These are phyloP conservation scores for Chlorella sp. DNA, from an alignment of 139 green algal genomes.

Conservation along the genomic window DNA sequence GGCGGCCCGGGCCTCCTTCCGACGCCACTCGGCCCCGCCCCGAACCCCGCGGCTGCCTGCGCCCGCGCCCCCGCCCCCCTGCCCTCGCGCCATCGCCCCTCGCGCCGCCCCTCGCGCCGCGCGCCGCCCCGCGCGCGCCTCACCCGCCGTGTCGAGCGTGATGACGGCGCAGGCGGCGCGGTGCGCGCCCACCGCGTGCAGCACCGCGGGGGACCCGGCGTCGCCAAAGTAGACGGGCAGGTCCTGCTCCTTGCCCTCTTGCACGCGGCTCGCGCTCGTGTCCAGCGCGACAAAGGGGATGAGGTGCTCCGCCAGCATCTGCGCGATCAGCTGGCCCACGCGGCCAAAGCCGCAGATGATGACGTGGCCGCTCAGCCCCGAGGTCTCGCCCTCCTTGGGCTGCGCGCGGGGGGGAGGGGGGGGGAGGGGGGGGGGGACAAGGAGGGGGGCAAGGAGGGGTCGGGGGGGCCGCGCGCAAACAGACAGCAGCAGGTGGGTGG, in stretches of 20 bases:
- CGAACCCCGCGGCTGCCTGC: no score
- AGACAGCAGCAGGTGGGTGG: background rate
- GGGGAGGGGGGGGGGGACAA: background rate
- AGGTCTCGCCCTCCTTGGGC: constrained; percentile 74
- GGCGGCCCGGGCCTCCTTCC: no score
- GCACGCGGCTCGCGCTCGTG: constrained; percentile 71
- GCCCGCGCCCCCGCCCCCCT: no score
- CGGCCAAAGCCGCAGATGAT: constrained; percentile 95
- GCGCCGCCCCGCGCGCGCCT: no score
- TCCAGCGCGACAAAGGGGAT: constrained; percentile 99
- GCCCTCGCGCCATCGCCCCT: no score
- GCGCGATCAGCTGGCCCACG: constrained; percentile 87
- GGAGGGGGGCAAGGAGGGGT: background rate
- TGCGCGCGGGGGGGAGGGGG: constrained; percentile 47
- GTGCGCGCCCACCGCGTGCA: constrained; percentile 82
- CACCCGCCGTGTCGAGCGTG: constrained; percentile 25
- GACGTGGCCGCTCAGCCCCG: constrained; percentile 89
- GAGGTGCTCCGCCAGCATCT: constrained; percentile 92
- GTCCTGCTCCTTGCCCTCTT: constrained; percentile 78
- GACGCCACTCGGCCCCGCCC: no score
- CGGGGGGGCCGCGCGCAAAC: background rate
- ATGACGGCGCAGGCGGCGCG: constrained; percentile 79
- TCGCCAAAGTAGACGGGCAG: constrained; percentile 99
- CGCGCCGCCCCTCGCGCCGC: no score
- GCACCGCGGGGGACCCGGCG: constrained; percentile 76